Percentiles rank a stretch among this genome's conserved stretches.
phyloP scores from a whole-genome alignment of 768 basidiomycete species.

The Botryobasidium botryosum region DNA sequence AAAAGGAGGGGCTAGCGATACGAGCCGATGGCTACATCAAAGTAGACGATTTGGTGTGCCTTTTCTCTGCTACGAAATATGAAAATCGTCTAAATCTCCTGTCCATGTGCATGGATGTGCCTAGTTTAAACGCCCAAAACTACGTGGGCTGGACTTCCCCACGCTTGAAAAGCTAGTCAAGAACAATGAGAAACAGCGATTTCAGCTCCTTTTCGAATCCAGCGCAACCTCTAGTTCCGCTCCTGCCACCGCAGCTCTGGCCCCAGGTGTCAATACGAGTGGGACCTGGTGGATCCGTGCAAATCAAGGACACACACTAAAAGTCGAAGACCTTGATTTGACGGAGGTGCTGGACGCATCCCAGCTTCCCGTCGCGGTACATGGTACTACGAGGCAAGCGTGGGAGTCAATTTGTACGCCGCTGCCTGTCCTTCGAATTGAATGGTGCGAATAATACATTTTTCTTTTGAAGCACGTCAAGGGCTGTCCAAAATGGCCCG shows the following conservation, averaged over 20 bases:
- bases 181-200: constrained; percentile 49
- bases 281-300: constrained; percentile 75
- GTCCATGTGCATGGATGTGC: constrained; percentile 5
- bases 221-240: not conserved
- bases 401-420: constrained; percentile 61
- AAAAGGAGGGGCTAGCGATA: constrained; percentile 54
- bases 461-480: constrained; percentile 31
- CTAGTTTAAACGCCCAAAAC: constrained; percentile 53
- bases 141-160: constrained; percentile 40
- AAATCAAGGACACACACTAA: constrained; percentile 78
- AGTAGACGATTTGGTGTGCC: constrained; percentile 65
- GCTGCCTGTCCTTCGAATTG: no score
- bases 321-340: constrained; percentile 56
- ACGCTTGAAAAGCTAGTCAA: constrained; percentile 46
- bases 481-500: constrained; percentile 75
- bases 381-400: constrained; percentile 53
- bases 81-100: constrained; percentile 6
- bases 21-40: constrained; percentile 73
- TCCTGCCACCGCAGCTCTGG: not conserved
- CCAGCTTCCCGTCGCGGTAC: constrained; percentile 68
- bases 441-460: not conserved
- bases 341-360: constrained; percentile 35
- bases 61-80: not conserved
- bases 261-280: constrained; percentile 16
- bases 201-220: constrained; percentile 38